These are phyloP conservation scores for Mycothermus thermophilus DNA, from an alignment of 495 filamentous ascomycete species.

Conservation along the genomic window DNA sequence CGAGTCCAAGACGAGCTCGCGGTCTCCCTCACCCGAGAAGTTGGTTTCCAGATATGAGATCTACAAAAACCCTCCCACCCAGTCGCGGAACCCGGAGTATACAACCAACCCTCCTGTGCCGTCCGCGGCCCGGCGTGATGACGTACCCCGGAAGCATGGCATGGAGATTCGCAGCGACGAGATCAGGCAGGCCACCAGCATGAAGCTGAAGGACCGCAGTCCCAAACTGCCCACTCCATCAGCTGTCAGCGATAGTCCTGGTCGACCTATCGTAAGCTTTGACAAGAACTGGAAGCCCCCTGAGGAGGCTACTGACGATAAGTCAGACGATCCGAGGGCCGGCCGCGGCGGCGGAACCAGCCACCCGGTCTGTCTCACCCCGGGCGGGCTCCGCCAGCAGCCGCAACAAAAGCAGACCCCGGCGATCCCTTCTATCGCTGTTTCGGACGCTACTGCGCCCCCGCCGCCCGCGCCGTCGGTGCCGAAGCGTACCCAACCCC, in stretches of 20 bases:
- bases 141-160: conserved; percentile 49
- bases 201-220: conserved; percentile 71
- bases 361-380: conserved; percentile 15
- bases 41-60: conserved; percentile 56
- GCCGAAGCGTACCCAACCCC: conserved; percentile 19
- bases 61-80: conserved; percentile 61
- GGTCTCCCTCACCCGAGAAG: conserved; percentile 27
- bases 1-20: conserved; percentile 8
- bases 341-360: conserved; percentile 6
- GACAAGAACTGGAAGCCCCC: conserved; percentile 62
- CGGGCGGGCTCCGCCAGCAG: conserved; percentile 13
- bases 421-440: conserved; percentile 46
- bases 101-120: conserved; percentile 41
- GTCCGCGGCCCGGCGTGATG: conserved; percentile 17
- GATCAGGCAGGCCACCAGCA: conserved; percentile 80
- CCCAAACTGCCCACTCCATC: conserved; percentile 72
- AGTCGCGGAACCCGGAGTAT: conserved; percentile 61
- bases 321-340: conserved; percentile 28
- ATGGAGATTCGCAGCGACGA: conserved; percentile 75
- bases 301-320: conserved; percentile 43
- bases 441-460: conserved; percentile 30
- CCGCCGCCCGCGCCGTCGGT: conserved; percentile 18
- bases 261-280: conserved; percentile 90
- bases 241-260: conserved; percentile 68
- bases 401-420: conserved; percentile 14